These are phyloP conservation scores for Plasmopara muralis DNA, from an alignment of 352 stramenopile species.

Conservation along the genomic window DNA sequence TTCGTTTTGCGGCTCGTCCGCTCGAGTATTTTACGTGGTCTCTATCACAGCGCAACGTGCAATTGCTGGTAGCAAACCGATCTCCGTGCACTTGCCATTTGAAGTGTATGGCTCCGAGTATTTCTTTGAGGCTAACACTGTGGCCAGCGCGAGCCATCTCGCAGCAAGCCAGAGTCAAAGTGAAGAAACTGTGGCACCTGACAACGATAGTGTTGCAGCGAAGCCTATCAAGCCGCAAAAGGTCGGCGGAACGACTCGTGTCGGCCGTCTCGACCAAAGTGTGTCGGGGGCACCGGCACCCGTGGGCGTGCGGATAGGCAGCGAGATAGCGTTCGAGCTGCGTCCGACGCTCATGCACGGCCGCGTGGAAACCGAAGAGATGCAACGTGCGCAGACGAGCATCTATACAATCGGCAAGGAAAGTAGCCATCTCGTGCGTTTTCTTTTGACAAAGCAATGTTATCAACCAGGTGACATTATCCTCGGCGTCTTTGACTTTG, in stretches of 20 bases:
- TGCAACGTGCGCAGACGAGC: conserved; percentile 50
- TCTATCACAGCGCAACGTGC: conserved; percentile 39
- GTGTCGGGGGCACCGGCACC: conserved; percentile 27
- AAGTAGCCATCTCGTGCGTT: conserved; percentile 47
- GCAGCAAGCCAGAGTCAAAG: conserved; percentile 12
- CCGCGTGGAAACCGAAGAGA: conserved; percentile 50
- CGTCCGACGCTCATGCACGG: conserved; percentile 59
- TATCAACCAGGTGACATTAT: conserved; percentile 57
- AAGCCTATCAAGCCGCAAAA: conserved; percentile 9
- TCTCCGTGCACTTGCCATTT: conserved; percentile 51
- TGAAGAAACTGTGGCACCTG: background rate
- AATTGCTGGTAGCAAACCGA: conserved; percentile 21
- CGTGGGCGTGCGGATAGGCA: conserved; percentile 50
- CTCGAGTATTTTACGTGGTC: conserved; percentile 56
- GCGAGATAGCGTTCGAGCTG: conserved; percentile 60
- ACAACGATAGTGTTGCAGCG: conserved; percentile 3
- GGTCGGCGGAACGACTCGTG: conserved; percentile 20
- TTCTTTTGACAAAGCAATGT: conserved; percentile 56
- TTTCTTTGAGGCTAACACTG: conserved; percentile 33
- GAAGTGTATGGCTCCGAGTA: conserved; percentile 53
- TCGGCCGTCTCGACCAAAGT: conserved; percentile 25
- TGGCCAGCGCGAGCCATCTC: conserved; percentile 26
- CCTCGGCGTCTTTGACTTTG: conserved; percentile 57
- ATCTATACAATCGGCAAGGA: conserved; percentile 71
- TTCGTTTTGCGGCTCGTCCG: conserved; percentile 48